Evolutionary conservation across 192 early-diverging fungal genomes (phyloP).

Genomic region (Coemansia sp.): DNA sequence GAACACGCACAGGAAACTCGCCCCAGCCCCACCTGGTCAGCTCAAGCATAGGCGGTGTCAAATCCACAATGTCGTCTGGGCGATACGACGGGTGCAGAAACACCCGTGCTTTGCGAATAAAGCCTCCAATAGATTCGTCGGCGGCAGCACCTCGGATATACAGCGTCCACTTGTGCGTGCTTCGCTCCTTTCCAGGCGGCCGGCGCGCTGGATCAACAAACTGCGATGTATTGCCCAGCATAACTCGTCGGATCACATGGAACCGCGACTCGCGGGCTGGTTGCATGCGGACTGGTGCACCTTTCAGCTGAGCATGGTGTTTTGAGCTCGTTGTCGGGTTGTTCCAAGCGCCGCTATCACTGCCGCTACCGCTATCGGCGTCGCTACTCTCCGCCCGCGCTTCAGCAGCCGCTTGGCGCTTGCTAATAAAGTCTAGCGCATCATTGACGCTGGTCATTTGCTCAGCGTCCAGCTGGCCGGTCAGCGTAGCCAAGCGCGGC

Average conservation of each 20-base stretch:
- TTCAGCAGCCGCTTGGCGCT: not conserved
- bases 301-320: slow-evolving; percentile 1
- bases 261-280: slow-evolving; percentile 60
- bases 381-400: slow-evolving; percentile 8
- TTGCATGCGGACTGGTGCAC: slow-evolving; percentile 6
- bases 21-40: slow-evolving; percentile 92
- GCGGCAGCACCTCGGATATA: slow-evolving; percentile 64
- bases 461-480: slow-evolving; percentile 18
- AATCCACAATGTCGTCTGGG: slow-evolving; percentile 84
- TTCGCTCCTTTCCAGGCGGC: slow-evolving; percentile 54
- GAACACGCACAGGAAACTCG: slow-evolving; percentile 82
- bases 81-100: slow-evolving; percentile 86
- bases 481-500: slow-evolving; percentile 11
- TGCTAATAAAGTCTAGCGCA: slow-evolving; percentile 51
- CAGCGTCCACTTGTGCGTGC: slow-evolving; percentile 88
- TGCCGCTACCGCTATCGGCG: slow-evolving; percentile 14
- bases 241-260: slow-evolving; percentile 63
- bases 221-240: slow-evolving; percentile 73
- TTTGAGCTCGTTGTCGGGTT: too few species aligned
- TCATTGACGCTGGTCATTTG: slow-evolving; percentile 36
- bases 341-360: too few species aligned
- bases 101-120: slow-evolving; percentile 75
- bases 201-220: slow-evolving; percentile 59
- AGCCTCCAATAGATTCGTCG: slow-evolving; percentile 55
- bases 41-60: slow-evolving; percentile 71